These are phyloP conservation scores for Delitschia confertaspora DNA, from an alignment of 495 filamentous ascomycete species.

Conservation along the genomic window DNA sequence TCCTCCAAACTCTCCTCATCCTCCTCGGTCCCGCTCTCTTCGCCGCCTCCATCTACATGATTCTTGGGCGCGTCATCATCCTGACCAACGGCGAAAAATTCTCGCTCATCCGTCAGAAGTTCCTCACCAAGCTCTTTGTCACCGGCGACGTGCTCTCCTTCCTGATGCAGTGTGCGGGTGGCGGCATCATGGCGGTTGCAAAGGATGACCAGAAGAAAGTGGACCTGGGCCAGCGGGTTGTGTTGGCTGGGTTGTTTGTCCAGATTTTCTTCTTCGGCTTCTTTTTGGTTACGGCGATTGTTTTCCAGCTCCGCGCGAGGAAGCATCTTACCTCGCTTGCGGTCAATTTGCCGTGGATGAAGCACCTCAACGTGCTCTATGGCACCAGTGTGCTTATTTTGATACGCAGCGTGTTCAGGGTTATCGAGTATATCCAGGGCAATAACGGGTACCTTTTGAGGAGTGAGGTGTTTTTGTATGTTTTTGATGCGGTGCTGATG, in stretches of 20 bases:
- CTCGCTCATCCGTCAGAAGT: conserved; percentile 32
- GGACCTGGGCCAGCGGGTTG: conserved; percentile 26
- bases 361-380: conserved; percentile 47
- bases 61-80: conserved; percentile 36
- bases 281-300: conserved; percentile 36
- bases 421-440: conserved; percentile 55
- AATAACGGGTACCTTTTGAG: conserved; percentile 43
- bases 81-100: conserved; percentile 40
- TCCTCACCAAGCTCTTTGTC: conserved; percentile 42
- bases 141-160: conserved; percentile 40
- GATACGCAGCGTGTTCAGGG: conserved; percentile 51
- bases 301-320: conserved; percentile 38
- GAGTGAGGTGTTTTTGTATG: conserved; percentile 53
- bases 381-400: conserved; percentile 47
- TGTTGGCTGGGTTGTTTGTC: conserved; percentile 39
- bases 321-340: conserved; percentile 17
- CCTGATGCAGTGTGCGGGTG: conserved; percentile 37
- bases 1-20: conserved; percentile 34
- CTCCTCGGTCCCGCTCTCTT: conserved; percentile 40
- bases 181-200: conserved; percentile 31
- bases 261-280: conserved; percentile 41
- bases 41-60: conserved; percentile 42
- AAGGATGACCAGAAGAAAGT: background rate
- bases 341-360: conserved; percentile 40
- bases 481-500: conserved; percentile 57